Percentiles rank a stretch among this genome's conserved stretches.
Conservation (phyloP, 768 basidiomycete species). For the Cantharellus anzutake region DNA sequence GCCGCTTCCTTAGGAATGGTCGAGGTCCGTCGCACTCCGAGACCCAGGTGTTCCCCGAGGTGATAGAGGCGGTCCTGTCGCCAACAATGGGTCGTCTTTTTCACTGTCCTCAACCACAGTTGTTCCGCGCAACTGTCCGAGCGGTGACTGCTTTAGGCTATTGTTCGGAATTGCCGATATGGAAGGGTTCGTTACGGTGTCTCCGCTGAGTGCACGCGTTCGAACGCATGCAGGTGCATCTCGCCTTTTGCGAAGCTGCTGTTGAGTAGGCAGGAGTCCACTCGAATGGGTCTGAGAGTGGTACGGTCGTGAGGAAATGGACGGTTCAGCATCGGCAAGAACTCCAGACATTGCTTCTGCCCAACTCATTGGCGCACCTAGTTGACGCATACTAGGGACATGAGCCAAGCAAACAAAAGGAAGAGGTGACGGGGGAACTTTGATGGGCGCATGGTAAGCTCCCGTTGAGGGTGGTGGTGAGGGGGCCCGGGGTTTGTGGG, state of each 20-base stretch:
- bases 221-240: not conserved
- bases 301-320: not conserved
- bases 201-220: not conserved
- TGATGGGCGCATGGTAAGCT: conserved; percentile 14
- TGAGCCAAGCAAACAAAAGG: not conserved
- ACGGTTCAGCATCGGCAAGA: not conserved
- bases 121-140: not conserved
- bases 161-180: not conserved
- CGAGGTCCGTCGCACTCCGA: not conserved
- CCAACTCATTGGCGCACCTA: not conserved
- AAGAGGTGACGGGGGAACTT: conserved; percentile 19
- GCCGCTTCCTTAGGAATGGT: not conserved
- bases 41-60: not conserved
- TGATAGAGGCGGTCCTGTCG: not conserved
- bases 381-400: not conserved
- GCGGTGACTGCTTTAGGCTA: not conserved
- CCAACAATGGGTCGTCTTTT: not conserved
- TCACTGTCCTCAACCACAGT: not conserved
- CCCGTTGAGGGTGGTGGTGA: conserved; percentile 1
- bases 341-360: not conserved
- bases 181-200: not conserved
- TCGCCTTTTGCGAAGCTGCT: not conserved
- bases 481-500: not conserved
- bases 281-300: too few species aligned
- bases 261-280: not conserved